Evolutionary conservation across 164 flowering plant species (phyloP).

Genomic region (Vitis labrusca): DNA sequence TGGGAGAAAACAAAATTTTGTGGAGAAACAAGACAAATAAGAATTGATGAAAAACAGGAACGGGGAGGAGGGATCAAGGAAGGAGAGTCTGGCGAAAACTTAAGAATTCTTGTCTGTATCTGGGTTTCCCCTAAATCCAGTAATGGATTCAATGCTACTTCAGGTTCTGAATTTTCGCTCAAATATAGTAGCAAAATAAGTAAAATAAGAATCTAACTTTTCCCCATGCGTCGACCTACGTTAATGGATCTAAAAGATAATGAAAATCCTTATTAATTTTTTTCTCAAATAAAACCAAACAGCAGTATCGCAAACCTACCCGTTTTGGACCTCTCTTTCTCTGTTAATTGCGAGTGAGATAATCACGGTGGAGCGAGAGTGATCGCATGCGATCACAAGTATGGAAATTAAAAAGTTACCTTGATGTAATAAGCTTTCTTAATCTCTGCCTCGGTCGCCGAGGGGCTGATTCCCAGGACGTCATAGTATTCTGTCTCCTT

Average conservation of each 20-base stretch:
- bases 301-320: too few species aligned
- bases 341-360: not conserved
- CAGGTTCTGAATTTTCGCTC: not conserved
- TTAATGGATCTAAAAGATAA: not conserved
- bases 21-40: too few species aligned
- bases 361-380: not conserved
- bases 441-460: slow-evolving; percentile 55
- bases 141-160: not conserved
- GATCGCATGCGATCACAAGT: not conserved
- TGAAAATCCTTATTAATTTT: too few species aligned
- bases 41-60: too few species aligned
- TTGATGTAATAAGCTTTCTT: slow-evolving; percentile 62
- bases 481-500: slow-evolving; percentile 67
- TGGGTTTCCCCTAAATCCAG: not conserved
- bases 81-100: too few species aligned
- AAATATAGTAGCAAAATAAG: not conserved
- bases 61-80: too few species aligned
- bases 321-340: too few species aligned
- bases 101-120: too few species aligned
- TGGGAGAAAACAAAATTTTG: too few species aligned
- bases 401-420: slow-evolving; percentile 17
- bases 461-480: slow-evolving; percentile 49
- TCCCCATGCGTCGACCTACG: not conserved
- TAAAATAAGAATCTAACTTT: not conserved
- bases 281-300: too few species aligned